Percentiles rank a stretch among this genome's conserved stretches.
These are phyloP conservation scores for Solanum habrochaites DNA, from an alignment of 257 asterid genomes.

Conservation along the genomic window DNA sequence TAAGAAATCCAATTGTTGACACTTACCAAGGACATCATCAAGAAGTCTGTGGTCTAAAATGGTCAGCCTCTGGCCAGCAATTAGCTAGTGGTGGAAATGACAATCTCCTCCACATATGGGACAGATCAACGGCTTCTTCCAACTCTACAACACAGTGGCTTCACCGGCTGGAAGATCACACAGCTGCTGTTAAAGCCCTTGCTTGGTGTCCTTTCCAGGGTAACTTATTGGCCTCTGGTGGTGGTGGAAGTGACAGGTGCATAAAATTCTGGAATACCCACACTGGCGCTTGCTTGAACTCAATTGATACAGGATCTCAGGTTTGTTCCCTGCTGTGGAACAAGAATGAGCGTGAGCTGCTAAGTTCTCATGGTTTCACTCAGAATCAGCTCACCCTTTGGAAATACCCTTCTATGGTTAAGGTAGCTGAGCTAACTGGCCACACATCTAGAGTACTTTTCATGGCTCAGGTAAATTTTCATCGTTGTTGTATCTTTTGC, in stretches of 20 bases:
- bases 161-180: constrained; percentile 87
- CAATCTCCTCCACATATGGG: constrained; percentile 93
- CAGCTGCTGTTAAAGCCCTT: constrained; percentile 90
- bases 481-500: neutral
- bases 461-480: constrained; percentile 63
- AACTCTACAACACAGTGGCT: constrained; percentile 60
- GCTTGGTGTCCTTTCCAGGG: constrained; percentile 98
- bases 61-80: constrained; percentile 93
- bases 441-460: constrained; percentile 88
- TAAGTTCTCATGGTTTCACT: constrained; percentile 84
- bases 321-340: constrained; percentile 92
- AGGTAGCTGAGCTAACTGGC: constrained; percentile 83
- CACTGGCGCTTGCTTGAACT: constrained; percentile 90
- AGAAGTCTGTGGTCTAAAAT: constrained; percentile 88
- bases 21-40: constrained; percentile 79
- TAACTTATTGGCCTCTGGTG: constrained; percentile 79
- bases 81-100: constrained; percentile 93
- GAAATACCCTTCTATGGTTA: constrained; percentile 95
- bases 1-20: constrained; percentile 56
- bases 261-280: constrained; percentile 92
- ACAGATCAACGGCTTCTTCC: constrained; percentile 57
- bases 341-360: constrained; percentile 79
- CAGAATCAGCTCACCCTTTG: constrained; percentile 96
- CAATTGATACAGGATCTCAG: constrained; percentile 85
- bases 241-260: constrained; percentile 77